Evolutionary conservation across 805 yeast species (phyloP), one percentile per base, ranked within the genome.

Genomic region (Wickerhamomyces silvicola): DNA sequence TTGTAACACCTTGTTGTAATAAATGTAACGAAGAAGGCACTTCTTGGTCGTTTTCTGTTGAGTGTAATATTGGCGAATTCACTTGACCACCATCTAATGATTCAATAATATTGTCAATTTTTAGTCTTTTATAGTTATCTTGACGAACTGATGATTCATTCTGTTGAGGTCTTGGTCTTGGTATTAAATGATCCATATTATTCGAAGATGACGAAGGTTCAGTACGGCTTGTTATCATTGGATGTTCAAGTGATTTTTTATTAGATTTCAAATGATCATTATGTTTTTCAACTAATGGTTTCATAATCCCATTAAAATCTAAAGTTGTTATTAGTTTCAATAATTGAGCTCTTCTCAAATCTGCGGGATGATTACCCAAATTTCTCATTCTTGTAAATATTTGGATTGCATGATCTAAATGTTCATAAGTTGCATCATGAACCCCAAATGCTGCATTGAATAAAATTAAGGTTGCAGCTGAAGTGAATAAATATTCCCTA

Each of bases 401-500:
- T 8, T 57, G 62, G 24, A 82, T 58, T 0, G 90, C 83, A 52
- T 81, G 86, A 50, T 81, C 88, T 32, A 82, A 56, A 49, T 81
- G 85, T 27, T 70, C 76, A 28, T 68, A 62, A 0, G 90, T 81
- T 18, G 82, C 84, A 17, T 80, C 84, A 49, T 81, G 85, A 6
- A 81, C 80, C 7, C 94, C 94, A 59, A 82, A 82, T 0, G 92
- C 79, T 2, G 86, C 78, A 51, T 79, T 82, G 53, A 81, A 81
- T 25, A 82, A 60, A 11, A 81, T 73, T 28, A 81, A 57, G 0
- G 92, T 81, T 5, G 83, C 81, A 4, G 88, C 76, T 0, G 88
- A 74, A 0, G 87, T 81, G 53, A 81, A 82, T 16, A 82, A 59
- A 49, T 82, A 82, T 48, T 82, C 94, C 45, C 94, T 65, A 50